phyloP scores from a whole-genome alignment of 306 rosid species.

The Hippophae rhamnoides region DNA sequence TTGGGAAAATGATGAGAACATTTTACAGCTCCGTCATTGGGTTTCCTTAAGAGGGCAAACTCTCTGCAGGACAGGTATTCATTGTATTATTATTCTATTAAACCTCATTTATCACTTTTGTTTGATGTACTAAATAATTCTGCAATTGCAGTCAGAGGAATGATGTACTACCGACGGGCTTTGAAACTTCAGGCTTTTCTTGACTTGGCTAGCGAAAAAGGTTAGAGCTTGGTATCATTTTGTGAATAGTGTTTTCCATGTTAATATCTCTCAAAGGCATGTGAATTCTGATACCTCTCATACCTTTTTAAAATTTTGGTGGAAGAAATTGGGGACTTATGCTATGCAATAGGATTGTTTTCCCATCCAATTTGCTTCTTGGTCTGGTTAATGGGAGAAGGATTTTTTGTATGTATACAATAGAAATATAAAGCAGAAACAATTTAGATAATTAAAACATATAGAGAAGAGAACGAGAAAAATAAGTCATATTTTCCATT shows the following conservation, averaged over 20 bases:
- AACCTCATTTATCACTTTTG: slow-evolving; percentile 16
- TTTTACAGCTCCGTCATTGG: slow-evolving; percentile 93
- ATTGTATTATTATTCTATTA: slow-evolving; percentile 12
- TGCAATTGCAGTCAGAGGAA: slow-evolving; percentile 75
- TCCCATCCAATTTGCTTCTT: no score
- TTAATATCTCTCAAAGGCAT: slow-evolving; percentile 2
- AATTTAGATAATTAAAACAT: no score
- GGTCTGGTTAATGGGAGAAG: no score
- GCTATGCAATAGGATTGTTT: no score
- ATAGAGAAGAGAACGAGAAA: no score
- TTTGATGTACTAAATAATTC: slow-evolving; percentile 17
- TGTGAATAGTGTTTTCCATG: slow-evolving; percentile 5
- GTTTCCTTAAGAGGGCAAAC: slow-evolving; percentile 96
- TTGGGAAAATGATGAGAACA: slow-evolving; percentile 79
- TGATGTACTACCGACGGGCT: slow-evolving; percentile 97
- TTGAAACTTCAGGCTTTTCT: slow-evolving; percentile 97
- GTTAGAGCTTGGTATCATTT: slow-evolving; percentile 35
- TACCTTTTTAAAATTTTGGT: no score
- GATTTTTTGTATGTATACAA: no score
- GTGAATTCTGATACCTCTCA: slow-evolving; percentile 11
- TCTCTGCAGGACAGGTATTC: slow-evolving; percentile 79
- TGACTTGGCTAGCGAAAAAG: slow-evolving; percentile 85
- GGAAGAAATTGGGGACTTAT: no score
- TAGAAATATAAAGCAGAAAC: no score
- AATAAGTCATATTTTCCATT: no score